Conservation (phyloP, 2,329 filamentous ascomycete genomes). For the Cladosporium sp. region DNA sequence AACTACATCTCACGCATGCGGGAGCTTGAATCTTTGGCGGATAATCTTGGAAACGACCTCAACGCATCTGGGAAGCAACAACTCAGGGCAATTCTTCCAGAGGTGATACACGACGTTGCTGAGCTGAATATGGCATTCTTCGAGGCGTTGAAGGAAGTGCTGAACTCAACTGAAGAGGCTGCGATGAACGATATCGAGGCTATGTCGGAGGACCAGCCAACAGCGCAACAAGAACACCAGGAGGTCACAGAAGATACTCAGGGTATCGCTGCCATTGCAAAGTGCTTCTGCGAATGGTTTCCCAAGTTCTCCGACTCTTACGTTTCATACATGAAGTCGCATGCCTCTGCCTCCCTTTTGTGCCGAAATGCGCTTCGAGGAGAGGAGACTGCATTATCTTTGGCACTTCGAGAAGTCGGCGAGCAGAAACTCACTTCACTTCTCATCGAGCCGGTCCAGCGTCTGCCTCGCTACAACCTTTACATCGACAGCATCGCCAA, state of each 20-base stretch:
- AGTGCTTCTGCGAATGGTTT: conserved; percentile 83
- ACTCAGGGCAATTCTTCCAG: conserved; percentile 73
- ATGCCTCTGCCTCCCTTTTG: conserved; percentile 78
- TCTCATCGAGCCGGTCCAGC: conserved; percentile 92
- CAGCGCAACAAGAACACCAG: conserved; percentile 40
- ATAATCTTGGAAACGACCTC: conserved; percentile 76
- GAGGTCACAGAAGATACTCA: conserved; percentile 58
- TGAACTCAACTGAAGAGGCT: conserved; percentile 79
- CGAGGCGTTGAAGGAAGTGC: conserved; percentile 66
- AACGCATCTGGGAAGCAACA: conserved; percentile 68
- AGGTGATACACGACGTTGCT: conserved; percentile 73
- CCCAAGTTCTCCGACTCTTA: conserved; percentile 89
- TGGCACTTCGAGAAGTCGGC: conserved; percentile 74
- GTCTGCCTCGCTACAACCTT: conserved; percentile 88
- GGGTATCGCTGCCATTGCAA: conserved; percentile 73
- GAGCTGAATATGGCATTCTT: conserved; percentile 78
- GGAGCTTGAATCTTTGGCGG: conserved; percentile 82
- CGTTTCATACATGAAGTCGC: conserved; percentile 85
- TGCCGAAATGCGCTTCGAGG: conserved; percentile 73
- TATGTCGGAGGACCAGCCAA: conserved; percentile 36
- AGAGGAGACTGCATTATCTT: conserved; percentile 76
- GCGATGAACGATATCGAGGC: conserved; percentile 72
- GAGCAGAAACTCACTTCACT: conserved; percentile 88
- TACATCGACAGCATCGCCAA: conserved; percentile 94
- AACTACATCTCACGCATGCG: conserved; percentile 66